A percentile compares a stretch with the other conserved stretches of the same genome.
Evolutionary conservation across 2,329 filamentous ascomycete species (phyloP).

Genomic region (Helminthosporium solani): DNA sequence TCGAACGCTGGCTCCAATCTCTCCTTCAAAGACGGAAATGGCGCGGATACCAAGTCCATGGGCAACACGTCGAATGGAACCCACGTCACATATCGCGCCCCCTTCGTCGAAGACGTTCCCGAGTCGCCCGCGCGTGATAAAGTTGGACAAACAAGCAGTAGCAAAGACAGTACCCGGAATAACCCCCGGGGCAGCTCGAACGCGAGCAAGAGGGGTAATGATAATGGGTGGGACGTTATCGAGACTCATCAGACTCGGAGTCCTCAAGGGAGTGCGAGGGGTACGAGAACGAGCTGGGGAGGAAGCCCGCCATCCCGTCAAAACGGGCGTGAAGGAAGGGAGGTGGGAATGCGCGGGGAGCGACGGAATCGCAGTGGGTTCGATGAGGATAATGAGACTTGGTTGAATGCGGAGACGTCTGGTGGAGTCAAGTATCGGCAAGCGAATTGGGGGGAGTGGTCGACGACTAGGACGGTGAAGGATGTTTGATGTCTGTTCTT

Average conservation of each 20-base stretch:
- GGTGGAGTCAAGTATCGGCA: slow-evolving; percentile 19
- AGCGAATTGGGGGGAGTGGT: slow-evolving; percentile 5
- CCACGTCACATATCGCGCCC: slow-evolving; percentile 15
- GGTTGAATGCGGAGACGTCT: slow-evolving; percentile 21
- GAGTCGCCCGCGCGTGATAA: slow-evolving; percentile 12
- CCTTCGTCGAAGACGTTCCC: slow-evolving; percentile 23
- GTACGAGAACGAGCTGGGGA: not conserved
- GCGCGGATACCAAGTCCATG: not conserved
- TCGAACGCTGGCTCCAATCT: slow-evolving; percentile 6
- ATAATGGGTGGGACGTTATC: not conserved
- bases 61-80: not conserved
- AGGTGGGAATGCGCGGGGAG: not conserved
- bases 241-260: not conserved
- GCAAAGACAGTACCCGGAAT: not conserved
- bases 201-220: not conserved
- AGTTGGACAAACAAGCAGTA: not conserved
- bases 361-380: slow-evolving; percentile 17
- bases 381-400: slow-evolving; percentile 24
- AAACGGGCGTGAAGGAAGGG: not conserved
- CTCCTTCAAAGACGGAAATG: not conserved
- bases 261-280: not conserved
- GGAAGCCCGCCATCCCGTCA: not conserved
- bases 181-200: not conserved
- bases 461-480: slow-evolving; percentile 1
- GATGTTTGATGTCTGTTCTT: slow-evolving; percentile 11